These are phyloP conservation scores for Naganishia vaughanmartiniae DNA, from an alignment of 768 basidiomycete genomes.

Conservation along the genomic window DNA sequence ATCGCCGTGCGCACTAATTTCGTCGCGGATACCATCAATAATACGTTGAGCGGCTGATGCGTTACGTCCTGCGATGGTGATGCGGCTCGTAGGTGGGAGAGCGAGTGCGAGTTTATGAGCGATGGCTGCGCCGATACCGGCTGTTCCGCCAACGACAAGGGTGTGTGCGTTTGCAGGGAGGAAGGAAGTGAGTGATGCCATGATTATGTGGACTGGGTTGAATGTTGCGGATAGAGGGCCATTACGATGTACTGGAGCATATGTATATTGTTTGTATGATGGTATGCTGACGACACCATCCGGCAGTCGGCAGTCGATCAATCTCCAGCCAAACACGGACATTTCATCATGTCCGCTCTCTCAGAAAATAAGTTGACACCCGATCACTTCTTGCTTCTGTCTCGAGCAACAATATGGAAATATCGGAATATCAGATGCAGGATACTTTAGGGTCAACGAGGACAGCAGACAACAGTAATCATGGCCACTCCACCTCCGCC, in stretches of 20 bases:
- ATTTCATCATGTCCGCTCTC: neutral
- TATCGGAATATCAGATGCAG: too few relatives aligned
- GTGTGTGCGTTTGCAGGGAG: conserved; percentile 23
- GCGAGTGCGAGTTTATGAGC: conserved; percentile 22
- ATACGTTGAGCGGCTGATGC: conserved; percentile 20
- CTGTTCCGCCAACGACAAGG: conserved; percentile 26
- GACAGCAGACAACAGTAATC: neutral
- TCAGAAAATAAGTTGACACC: neutral
- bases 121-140: conserved; percentile 29
- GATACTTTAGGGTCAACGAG: too few relatives aligned
- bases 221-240: neutral
- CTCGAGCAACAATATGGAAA: too few relatives aligned
- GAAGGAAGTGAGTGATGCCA: conserved; percentile 11
- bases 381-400: conserved; percentile 3
- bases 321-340: too few relatives aligned
- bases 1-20: neutral
- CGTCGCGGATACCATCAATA: neutral
- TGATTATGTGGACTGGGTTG: neutral
- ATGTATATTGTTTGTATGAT: too few relatives aligned
- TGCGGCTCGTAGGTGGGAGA: neutral
- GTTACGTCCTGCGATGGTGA: conserved; percentile 33
- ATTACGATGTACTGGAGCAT: neutral
- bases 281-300: neutral
- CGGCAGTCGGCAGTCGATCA: too few relatives aligned
- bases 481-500: conserved; percentile 5